Percentiles rank a stretch among this genome's conserved stretches.
Conservation (phyloP, 192 early-diverging fungal genomes). For the Entomortierella chlamydospora region DNA sequence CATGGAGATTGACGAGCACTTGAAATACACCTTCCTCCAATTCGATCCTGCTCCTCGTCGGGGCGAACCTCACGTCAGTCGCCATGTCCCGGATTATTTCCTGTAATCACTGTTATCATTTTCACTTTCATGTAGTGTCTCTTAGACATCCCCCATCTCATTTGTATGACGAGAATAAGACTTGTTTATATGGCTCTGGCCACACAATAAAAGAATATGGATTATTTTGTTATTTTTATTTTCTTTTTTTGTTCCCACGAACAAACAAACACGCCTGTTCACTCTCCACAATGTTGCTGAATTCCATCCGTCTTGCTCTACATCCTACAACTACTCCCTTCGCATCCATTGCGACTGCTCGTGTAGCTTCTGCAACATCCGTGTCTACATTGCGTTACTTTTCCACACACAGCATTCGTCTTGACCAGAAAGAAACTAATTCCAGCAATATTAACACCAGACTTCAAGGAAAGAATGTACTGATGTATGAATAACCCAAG, state of each 20-base stretch:
- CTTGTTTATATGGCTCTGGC: no score
- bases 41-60: constrained; percentile 98
- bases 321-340: no score
- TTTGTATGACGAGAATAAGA: neutral
- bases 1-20: constrained; percentile 99
- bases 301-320: no score
- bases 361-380: neutral
- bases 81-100: constrained; percentile 99
- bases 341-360: neutral
- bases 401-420: constrained; percentile 8
- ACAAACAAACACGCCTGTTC: no score
- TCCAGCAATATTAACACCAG: constrained; percentile 19
- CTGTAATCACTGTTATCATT: constrained; percentile 62
- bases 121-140: neutral
- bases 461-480: constrained; percentile 48
- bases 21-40: constrained; percentile 99
- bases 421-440: neutral
- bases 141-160: no score
- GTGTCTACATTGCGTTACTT: neutral
- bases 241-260: no score
- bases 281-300: no score
- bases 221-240: no score
- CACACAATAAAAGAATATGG: no score
- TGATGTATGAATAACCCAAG: constrained; percentile 20
- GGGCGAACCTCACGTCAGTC: constrained; percentile 98